phyloP scores from a whole-genome alignment of 495 filamentous ascomycete genomes.

The Aspergillus conjunctus region DNA sequence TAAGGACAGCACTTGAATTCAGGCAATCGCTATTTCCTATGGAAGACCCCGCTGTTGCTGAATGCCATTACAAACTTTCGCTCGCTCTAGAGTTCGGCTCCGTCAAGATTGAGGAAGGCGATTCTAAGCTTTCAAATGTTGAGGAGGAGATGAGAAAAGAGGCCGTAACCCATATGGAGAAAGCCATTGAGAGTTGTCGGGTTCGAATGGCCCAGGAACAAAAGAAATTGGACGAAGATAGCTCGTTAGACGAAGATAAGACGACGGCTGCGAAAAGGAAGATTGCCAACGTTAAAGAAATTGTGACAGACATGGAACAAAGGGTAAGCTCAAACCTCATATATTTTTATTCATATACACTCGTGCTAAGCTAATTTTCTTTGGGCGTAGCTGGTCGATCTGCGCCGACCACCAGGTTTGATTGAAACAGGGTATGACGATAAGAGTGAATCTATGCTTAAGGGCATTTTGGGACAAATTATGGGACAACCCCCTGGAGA shows the following conservation, averaged over 20 bases:
- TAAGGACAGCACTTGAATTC: conserved; percentile 70
- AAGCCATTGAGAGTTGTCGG: conserved; percentile 76
- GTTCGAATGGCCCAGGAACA: conserved; percentile 76
- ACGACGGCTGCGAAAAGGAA: conserved; percentile 59
- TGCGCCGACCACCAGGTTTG: conserved; percentile 70
- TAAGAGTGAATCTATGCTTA: conserved; percentile 52
- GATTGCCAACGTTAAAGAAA: conserved; percentile 82
- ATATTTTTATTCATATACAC: background rate
- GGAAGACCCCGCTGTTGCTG: conserved; percentile 81
- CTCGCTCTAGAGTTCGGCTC: conserved; percentile 93
- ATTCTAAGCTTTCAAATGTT: conserved; percentile 44
- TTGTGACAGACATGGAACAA: conserved; percentile 85
- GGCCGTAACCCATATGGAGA: conserved; percentile 76
- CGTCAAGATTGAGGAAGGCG: conserved; percentile 62
- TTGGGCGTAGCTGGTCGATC: conserved; percentile 65
- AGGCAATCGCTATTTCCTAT: conserved; percentile 74
- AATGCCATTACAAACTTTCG: conserved; percentile 94
- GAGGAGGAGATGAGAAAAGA: conserved; percentile 74
- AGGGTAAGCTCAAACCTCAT: conserved; percentile 52
- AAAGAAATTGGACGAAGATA: conserved; percentile 57
- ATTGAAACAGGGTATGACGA: conserved; percentile 51
- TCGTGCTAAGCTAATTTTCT: conserved; percentile 26
- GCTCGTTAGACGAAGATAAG: conserved; percentile 52
- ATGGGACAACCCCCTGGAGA: conserved; percentile 65
- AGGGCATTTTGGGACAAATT: conserved; percentile 73